Base-by-base conservation (phyloP, 2,329 filamentous ascomycete species). In the Raffaelea arxii region DNA sequence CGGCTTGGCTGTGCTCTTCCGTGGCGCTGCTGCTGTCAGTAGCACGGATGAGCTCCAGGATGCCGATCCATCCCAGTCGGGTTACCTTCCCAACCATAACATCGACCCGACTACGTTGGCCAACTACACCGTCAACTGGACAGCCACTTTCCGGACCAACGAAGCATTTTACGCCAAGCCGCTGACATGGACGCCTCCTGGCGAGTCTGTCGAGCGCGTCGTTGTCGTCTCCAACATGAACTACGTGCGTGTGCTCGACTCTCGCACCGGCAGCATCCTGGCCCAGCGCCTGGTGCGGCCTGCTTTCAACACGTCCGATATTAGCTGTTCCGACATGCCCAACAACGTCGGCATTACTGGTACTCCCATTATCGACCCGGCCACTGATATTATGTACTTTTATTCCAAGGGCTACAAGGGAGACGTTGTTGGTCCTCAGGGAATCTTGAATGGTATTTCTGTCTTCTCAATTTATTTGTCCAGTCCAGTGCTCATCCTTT, bases 121-220 rank as follows among this genome's bases (percentile, higher is more conserved):
- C 12, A 55, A 54, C n/a, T 48, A 57, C n/a, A 58, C 64, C 25
- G 61, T 55, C n/a, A 45, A 55, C 14, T 57, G 67, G 62, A 58
- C 61, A 54, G 54, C 54, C 53, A 51, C 50, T n/a, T 61, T 58
- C 49, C 53, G 53, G 18, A 50, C 45, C 22, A 53, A 58, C 18
- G 60, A 61, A 51, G 51, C 49, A 50, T 70, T 67, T 50, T 65
- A 62, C 48, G 67, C 67, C 35, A 68, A 68, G 50, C 68, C 68
- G 6, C 53, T 71, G 10, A 59, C 68, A 0, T 69, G 66, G 46
- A 71, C 67, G 1, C 67, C 68, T 6, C 53, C 56, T 12, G 62
- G 60, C 18, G 47, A 48, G 21, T 51, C 58, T 6, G 18, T n/a
- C 16, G 65, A 69, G 41, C 43, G 65, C 11, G 55, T 67, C 35